Evolutionary conservation across 345 rosid genomes (phyloP).

Genomic region (Arabis hirsuta): DNA sequence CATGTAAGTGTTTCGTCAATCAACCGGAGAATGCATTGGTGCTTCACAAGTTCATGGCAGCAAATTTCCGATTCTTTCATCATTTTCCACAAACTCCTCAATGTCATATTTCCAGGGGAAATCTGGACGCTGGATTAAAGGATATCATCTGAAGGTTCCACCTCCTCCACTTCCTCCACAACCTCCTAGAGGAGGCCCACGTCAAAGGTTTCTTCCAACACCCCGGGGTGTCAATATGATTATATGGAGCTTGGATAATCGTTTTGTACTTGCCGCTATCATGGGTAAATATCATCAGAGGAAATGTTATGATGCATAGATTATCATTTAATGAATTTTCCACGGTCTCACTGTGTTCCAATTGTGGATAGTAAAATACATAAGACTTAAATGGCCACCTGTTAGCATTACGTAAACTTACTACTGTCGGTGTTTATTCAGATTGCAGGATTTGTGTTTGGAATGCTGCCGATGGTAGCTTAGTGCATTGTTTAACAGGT

Average conservation of each 20-base stretch:
- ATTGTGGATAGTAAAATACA: constrained; percentile 5
- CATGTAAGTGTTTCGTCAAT: constrained; percentile 65
- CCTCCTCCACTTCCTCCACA: constrained; percentile 98
- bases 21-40: constrained; percentile 1
- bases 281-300: constrained; percentile 70
- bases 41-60: constrained; percentile 22
- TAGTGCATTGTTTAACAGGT: constrained; percentile 97
- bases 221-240: constrained; percentile 99
- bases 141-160: constrained; percentile 97
- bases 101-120: constrained; percentile 63
- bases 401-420: constrained; percentile 26
- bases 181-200: constrained; percentile 99
- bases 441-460: constrained; percentile 99
- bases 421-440: constrained; percentile 48
- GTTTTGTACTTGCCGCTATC: constrained; percentile 98
- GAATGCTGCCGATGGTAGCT: constrained; percentile 98
- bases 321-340: constrained; percentile 24
- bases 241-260: constrained; percentile 98
- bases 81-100: constrained; percentile 16
- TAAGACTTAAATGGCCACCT: constrained; percentile 14
- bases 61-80: constrained; percentile 22
- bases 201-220: constrained; percentile 94
- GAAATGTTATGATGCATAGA: constrained; percentile 23
- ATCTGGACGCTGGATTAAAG: constrained; percentile 87
- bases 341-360: constrained; percentile 5